These are phyloP conservation scores for Aspergillus sp. DNA, from an alignment of 2,329 filamentous ascomycete species.

Conservation along the genomic window DNA sequence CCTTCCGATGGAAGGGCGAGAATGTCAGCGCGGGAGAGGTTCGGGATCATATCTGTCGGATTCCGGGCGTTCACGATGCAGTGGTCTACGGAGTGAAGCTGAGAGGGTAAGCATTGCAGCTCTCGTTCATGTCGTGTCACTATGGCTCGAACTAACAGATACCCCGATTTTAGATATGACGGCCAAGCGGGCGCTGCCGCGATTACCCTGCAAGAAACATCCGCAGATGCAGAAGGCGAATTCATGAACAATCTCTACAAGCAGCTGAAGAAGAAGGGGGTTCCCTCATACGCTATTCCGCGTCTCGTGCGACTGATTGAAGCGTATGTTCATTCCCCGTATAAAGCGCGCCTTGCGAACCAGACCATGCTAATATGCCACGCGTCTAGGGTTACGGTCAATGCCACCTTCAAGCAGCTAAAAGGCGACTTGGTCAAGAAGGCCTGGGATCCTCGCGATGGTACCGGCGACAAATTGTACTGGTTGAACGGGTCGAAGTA, in stretches of 20 bases:
- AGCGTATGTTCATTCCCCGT: constrained; percentile 27
- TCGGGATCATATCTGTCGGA: constrained; percentile 36
- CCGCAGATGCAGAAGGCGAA: constrained; percentile 18
- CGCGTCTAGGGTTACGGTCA: constrained; percentile 32
- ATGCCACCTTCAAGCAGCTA: constrained; percentile 45
- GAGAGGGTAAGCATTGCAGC: constrained; percentile 21
- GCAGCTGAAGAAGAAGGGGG: constrained; percentile 36
- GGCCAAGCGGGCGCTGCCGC: constrained; percentile 43
- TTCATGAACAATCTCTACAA: constrained; percentile 34
- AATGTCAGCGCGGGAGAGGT: constrained; percentile 42
- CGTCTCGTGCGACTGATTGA: constrained; percentile 40
- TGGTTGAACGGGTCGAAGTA: constrained; percentile 38
- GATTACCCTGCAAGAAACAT: constrained; percentile 34
- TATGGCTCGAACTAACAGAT: constrained; percentile 1
- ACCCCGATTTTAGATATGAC: constrained; percentile 32
- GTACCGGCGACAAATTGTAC: constrained; percentile 34
- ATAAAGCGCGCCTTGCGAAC: no score
- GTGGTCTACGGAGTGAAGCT: constrained; percentile 40
- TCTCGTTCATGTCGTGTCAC: neutral
- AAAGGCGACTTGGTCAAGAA: constrained; percentile 39
- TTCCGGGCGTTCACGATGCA: constrained; percentile 36
- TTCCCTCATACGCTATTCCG: constrained; percentile 41
- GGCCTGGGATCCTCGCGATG: constrained; percentile 30
- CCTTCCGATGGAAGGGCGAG: constrained; percentile 37
- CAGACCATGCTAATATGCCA: neutral